Base-by-base conservation (phyloP, 73 alveolate genomes). In the Uronychia setigera region DNA sequence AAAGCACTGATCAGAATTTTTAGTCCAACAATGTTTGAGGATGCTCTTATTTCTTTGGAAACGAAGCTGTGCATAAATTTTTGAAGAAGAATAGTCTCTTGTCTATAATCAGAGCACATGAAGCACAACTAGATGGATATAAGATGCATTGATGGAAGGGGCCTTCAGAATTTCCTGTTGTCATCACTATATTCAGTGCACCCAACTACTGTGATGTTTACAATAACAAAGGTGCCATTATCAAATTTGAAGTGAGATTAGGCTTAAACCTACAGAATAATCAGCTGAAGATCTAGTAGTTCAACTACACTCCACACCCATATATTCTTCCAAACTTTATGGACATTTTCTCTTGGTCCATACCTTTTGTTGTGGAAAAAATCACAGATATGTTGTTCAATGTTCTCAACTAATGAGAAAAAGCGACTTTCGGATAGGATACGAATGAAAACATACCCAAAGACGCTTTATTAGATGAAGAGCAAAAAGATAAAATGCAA, bases 171-270 rank as follows among this genome's bases (percentile, higher is more conserved):
- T 96, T 94, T 77, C 99, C 99, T 30, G 88, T 85, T 25, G 99
- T 96, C 33, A 86, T 96, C 30, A 96, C 99, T 11, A 92, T 96
- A 28, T 96, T 96, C 74, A 84, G 96, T 80, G 99, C 99, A 28
- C 99, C 99, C 5, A 95, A 95, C 88, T 95, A 95, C 86, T 95
- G 99, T 76, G 99, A 95, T 94, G 97, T 92, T 0, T 95, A 95
- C 80, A 91, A 90, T 46, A 92, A 95, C 87, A 95, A 95, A 82
- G 98, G 96, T 0, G 99, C 99, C 11, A 89, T 96, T 32, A 86
- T 96, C 29, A 96, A 90, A 87, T 94, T 96, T 32, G 81, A 77
- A 31, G 91, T 77, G 11, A 26, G 30, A 19, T 19, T 19, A n/a
- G n/a, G n/a, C n/a, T n/a, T n/a, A 32, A 88, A 82, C 74, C 77